Evolutionary conservation across 352 stramenopile species (phyloP).

Genomic region (Phytophthora niederhauseri): DNA sequence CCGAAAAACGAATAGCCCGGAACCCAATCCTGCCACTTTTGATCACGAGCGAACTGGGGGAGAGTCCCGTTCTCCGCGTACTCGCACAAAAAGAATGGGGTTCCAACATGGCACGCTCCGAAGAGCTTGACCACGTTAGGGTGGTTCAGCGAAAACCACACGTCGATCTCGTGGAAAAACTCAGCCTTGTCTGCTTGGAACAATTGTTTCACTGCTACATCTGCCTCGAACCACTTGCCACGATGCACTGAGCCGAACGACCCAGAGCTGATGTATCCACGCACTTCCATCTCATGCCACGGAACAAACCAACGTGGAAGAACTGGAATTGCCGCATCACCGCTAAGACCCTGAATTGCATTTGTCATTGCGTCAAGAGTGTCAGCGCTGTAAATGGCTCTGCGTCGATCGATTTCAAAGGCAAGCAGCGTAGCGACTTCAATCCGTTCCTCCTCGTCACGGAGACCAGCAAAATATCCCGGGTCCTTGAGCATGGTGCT

Average conservation of each 20-base stretch:
- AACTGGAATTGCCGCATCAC: not conserved
- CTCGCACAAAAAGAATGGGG: not conserved
- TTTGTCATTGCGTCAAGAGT: not conserved
- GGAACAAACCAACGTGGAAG: not conserved
- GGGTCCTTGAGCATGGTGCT: not conserved
- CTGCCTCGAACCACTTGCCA: not conserved
- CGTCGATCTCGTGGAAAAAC: not conserved
- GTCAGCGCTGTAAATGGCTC: not conserved
- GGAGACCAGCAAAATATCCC: not conserved
- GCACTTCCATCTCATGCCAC: not conserved
- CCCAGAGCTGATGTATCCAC: not conserved
- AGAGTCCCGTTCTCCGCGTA: constrained; percentile 2
- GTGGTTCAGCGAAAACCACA: constrained; percentile 2
- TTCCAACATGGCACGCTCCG: not conserved
- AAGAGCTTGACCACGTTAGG: constrained; percentile 1
- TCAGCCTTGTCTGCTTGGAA: not conserved
- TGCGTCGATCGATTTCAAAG: not conserved
- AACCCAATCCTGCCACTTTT: not conserved
- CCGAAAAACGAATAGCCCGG: not conserved
- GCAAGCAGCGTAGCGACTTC: not conserved
- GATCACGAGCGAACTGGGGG: not conserved
- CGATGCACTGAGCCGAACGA: not conserved
- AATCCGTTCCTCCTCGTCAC: not conserved
- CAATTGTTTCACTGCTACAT: not conserved
- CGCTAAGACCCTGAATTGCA: not conserved